Percentiles rank a stretch among this genome's conserved stretches.
Conservation (phyloP, 1,284 basidiomycete species). For the Psilocybe mexicana region DNA sequence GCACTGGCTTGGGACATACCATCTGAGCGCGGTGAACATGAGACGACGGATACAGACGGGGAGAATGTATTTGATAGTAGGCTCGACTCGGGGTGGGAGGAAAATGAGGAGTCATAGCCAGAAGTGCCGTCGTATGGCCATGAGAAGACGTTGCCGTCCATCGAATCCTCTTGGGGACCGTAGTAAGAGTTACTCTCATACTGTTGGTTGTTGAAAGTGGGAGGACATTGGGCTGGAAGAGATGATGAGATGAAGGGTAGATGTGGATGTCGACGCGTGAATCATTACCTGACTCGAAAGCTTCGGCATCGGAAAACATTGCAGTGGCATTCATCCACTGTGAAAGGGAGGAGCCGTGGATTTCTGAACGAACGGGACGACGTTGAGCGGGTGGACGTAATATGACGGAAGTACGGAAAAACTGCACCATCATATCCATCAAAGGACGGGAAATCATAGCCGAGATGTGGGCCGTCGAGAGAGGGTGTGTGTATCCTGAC, state of each 20-base stretch:
- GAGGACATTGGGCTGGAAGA: slow-evolving; percentile 21
- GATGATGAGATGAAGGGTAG: slow-evolving; percentile 1
- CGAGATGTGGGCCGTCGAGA: slow-evolving; percentile 16
- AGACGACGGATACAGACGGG: slow-evolving; percentile 28
- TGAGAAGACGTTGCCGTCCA: slow-evolving; percentile 23
- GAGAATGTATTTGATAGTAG: slow-evolving; percentile 23
- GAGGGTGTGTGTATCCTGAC: slow-evolving; percentile 23
- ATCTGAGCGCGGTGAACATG: slow-evolving; percentile 30
- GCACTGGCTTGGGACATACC: slow-evolving; percentile 15
- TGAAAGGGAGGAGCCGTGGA: slow-evolving; percentile 17
- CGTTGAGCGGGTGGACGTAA: neutral
- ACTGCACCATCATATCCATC: slow-evolving; percentile 23
- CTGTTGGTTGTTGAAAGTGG: slow-evolving; percentile 19
- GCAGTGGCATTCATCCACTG: slow-evolving; percentile 26
- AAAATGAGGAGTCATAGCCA: slow-evolving; percentile 22
- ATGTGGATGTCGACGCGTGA: neutral
- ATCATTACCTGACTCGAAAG: slow-evolving; percentile 25
- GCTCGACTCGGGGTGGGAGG: slow-evolving; percentile 20
- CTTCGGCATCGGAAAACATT: slow-evolving; percentile 23
- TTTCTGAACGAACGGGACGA: slow-evolving; percentile 12
- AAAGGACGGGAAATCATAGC: slow-evolving; percentile 17
- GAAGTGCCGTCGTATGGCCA: slow-evolving; percentile 27
- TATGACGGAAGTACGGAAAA: neutral
- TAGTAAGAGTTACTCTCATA: slow-evolving; percentile 14
- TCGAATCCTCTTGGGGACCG: slow-evolving; percentile 22